Percentiles rank a stretch among this genome's conserved stretches.
Conservation (phyloP, 78 protist genomes). For the Dictyostelium capitatum region DNA sequence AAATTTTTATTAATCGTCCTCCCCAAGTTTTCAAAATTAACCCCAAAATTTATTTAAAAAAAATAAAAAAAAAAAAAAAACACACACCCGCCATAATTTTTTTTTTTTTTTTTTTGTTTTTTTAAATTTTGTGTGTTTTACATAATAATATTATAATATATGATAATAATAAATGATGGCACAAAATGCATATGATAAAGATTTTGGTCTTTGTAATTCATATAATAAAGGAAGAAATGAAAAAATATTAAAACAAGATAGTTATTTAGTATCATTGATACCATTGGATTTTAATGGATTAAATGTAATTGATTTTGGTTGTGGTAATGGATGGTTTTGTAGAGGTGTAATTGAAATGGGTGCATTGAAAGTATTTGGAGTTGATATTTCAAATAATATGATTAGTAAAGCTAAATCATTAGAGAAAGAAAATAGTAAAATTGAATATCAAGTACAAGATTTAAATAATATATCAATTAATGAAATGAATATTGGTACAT, state of each 20-base stretch:
- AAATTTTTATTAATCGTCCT: too few species aligned
- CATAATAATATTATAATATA: too few species aligned
- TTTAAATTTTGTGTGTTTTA: too few species aligned
- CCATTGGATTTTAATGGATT: neutral
- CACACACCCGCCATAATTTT: too few species aligned
- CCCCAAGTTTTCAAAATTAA: too few species aligned
- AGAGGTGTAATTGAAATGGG: neutral
- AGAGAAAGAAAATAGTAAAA: too few species aligned
- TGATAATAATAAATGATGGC: too few species aligned
- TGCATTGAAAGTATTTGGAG: neutral
- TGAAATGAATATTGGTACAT: neutral
- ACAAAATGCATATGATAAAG: neutral
- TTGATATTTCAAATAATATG: neutral
- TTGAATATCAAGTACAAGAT: too few species aligned
- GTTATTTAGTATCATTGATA: neutral
- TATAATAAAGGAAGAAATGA: neutral
- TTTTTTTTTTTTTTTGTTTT: too few species aligned
- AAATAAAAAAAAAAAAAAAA: too few species aligned
- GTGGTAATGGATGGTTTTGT: constrained; percentile 17
- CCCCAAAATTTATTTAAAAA: too few species aligned
- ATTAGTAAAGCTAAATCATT: neutral
- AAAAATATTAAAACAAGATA: neutral
- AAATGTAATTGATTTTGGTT: neutral
- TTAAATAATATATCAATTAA: neutral
- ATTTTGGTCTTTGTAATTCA: neutral